Conservation (phyloP, 169 alveolate species). For the Plasmodium sp. region DNA sequence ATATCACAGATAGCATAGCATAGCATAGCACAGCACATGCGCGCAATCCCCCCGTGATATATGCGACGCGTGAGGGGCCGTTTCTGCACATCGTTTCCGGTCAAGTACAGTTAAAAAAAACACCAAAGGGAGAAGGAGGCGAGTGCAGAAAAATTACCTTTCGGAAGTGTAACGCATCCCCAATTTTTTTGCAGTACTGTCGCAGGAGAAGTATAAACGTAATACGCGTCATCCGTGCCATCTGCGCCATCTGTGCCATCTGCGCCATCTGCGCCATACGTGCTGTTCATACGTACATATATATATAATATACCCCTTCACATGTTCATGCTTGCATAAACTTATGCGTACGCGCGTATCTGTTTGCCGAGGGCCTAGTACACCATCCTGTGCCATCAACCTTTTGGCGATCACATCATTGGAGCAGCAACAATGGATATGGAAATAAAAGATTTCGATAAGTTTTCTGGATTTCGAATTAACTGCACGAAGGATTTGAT, state of each 20-base stretch:
- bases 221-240: background rate
- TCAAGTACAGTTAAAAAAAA: background rate
- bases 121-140: background rate
- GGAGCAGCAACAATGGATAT: constrained; percentile 56
- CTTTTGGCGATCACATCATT: background rate
- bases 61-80: background rate
- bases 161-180: background rate
- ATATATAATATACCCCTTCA: background rate
- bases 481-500: constrained; percentile 66
- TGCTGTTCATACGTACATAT: background rate
- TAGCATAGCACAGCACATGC: background rate
- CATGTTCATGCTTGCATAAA: background rate
- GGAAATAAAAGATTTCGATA: constrained; percentile 72
- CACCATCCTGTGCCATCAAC: background rate
- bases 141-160: background rate
- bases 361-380: background rate
- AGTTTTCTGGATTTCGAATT: constrained; percentile 60
- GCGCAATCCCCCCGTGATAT: background rate
- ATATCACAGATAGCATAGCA: background rate
- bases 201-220: background rate
- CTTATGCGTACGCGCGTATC: background rate
- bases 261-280: background rate
- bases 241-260: too few relatives aligned
- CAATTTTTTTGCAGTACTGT: background rate
- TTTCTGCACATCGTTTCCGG: background rate